A percentile compares a stretch with the other conserved stretches of the same genome.
These are phyloP conservation scores for Xylariales sp. DNA, from an alignment of 2,329 filamentous ascomycete genomes.

Conservation along the genomic window DNA sequence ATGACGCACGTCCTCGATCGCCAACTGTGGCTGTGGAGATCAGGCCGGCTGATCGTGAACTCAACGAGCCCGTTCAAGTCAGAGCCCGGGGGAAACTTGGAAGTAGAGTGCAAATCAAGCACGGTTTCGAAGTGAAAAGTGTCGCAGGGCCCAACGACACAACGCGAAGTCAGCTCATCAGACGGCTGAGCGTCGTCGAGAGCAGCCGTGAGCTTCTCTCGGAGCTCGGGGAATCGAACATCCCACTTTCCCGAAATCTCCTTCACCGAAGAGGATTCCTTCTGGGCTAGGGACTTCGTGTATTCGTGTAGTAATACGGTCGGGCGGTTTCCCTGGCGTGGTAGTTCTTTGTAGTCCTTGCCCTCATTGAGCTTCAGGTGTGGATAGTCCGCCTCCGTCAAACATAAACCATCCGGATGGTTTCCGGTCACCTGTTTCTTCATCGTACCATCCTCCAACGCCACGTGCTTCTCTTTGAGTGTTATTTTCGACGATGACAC, in stretches of 20 bases:
- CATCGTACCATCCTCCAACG: constrained; percentile 45
- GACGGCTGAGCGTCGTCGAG: constrained; percentile 58
- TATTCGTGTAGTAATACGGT: constrained; percentile 68
- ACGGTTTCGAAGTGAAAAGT: constrained; percentile 72
- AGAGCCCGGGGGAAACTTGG: constrained; percentile 68
- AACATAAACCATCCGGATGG: constrained; percentile 44
- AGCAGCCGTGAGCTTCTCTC: constrained; percentile 61
- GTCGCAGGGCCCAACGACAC: constrained; percentile 59
- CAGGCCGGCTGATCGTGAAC: constrained; percentile 65
- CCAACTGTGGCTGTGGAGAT: constrained; percentile 68
- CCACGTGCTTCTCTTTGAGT: constrained; percentile 59
- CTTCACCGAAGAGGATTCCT: constrained; percentile 66
- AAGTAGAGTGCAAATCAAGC: constrained; percentile 67
- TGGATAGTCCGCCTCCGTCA: constrained; percentile 58
- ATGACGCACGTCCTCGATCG: constrained; percentile 69
- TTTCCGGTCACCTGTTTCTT: constrained; percentile 46
- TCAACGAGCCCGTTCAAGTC: constrained; percentile 70
- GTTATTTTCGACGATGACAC: constrained; percentile 65
- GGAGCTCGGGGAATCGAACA: constrained; percentile 66
- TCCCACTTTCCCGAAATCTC: constrained; percentile 68
- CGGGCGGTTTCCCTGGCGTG: constrained; percentile 59
- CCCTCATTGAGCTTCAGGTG: constrained; percentile 67
- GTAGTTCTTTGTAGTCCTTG: constrained; percentile 61
- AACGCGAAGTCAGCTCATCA: constrained; percentile 50
- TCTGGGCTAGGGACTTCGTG: constrained; percentile 64